Conservation (phyloP, 2,329 filamentous ascomycete species). For the Xylariaceae sp. region DNA sequence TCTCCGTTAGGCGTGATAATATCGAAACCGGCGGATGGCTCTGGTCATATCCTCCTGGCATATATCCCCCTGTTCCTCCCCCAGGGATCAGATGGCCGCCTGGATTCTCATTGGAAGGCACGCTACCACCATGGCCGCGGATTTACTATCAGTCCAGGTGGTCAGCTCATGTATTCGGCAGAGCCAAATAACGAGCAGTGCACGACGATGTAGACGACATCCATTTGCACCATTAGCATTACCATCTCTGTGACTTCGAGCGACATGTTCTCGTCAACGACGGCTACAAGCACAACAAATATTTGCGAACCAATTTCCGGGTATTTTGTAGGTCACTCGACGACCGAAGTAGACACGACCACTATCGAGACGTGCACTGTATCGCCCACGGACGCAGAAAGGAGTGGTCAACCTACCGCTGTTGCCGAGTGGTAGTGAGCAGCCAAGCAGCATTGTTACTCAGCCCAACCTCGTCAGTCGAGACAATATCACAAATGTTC, state of each 20-base stretch:
- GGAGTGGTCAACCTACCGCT: no score
- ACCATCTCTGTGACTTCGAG: neutral
- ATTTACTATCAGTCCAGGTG: neutral
- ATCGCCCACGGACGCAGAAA: neutral
- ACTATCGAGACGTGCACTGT: neutral
- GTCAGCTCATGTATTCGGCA: neutral
- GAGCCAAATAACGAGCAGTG: neutral
- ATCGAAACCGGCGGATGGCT: slow-evolving; percentile 1
- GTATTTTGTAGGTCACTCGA: neutral
- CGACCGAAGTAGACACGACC: neutral
- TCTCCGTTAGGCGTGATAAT: neutral
- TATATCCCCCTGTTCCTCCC: slow-evolving; percentile 3
- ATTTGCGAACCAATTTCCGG: slow-evolving; percentile 2
- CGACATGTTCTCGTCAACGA: neutral
- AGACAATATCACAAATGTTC: no score
- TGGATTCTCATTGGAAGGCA: slow-evolving; percentile 1
- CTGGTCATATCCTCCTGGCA: neutral
- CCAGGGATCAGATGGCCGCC: neutral
- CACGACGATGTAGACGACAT: slow-evolving; percentile 1
- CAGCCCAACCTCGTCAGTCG: no score
- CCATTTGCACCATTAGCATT: neutral
- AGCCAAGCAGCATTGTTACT: no score
- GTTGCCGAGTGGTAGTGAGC: no score
- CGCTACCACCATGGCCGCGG: slow-evolving; percentile 2
- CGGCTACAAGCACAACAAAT: neutral